Percentiles rank a stretch among this genome's conserved stretches.
Conservation (phyloP, 2,329 filamentous ascomycete genomes). For the Blastomyces percursus region DNA sequence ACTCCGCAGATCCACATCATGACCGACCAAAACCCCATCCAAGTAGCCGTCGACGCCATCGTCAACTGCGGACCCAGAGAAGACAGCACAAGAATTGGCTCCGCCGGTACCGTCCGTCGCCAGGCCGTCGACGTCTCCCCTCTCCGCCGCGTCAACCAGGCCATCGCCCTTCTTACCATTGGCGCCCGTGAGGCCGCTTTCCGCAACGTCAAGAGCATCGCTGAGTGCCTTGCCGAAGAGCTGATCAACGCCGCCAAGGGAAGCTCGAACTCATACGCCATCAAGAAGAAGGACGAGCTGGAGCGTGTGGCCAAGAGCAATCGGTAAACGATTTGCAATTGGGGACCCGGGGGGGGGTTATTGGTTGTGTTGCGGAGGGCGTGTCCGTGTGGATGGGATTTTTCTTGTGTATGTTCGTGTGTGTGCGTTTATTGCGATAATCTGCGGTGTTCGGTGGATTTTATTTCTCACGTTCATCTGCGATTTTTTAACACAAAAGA, state of each 20-base stretch:
- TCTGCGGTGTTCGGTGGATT: slow-evolving; percentile 6
- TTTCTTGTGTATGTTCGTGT: slow-evolving; percentile 24
- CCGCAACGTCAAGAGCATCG: slow-evolving; percentile 99
- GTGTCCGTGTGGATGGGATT: slow-evolving; percentile 16
- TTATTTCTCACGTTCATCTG: slow-evolving; percentile 21
- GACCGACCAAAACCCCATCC: slow-evolving; percentile 99
- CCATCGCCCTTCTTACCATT: slow-evolving; percentile 96
- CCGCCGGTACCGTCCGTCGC: slow-evolving; percentile 97
- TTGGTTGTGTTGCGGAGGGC: slow-evolving; percentile 21
- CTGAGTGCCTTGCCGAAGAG: slow-evolving; percentile 99
- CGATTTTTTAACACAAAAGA: not conserved
- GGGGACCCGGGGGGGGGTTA: slow-evolving; percentile 23
- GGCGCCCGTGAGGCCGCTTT: slow-evolving; percentile 97
- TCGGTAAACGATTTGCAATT: slow-evolving; percentile 63
- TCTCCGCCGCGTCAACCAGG: slow-evolving; percentile 99
- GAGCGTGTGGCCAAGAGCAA: slow-evolving; percentile 99
- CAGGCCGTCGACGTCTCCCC: slow-evolving; percentile 99
- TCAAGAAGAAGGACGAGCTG: slow-evolving; percentile 99
- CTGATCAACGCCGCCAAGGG: slow-evolving; percentile 99
- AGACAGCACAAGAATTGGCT: slow-evolving; percentile 99
- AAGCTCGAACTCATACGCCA: slow-evolving; percentile 99
- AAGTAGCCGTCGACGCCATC: slow-evolving; percentile 97
- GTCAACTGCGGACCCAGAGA: slow-evolving; percentile 99
- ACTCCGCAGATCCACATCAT: slow-evolving; percentile 86
- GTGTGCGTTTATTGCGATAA: slow-evolving; percentile 19